phyloP scores from a whole-genome alignment of 257 asterid genomes.

The Solanum rostratum region DNA sequence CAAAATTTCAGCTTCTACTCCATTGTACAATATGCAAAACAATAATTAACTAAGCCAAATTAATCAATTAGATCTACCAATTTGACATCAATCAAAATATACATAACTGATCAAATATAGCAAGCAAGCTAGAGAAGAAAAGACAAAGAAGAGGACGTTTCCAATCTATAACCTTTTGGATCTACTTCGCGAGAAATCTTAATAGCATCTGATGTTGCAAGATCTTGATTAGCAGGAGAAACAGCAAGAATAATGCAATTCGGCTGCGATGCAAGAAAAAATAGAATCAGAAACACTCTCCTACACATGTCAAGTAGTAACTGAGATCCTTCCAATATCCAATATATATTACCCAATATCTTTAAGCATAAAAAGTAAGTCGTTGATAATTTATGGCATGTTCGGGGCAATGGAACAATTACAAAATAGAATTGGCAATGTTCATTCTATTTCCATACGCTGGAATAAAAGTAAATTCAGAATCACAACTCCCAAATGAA shows the following conservation, averaged over 20 bases:
- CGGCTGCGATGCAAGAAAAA: constrained; percentile 8
- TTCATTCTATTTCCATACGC: background rate
- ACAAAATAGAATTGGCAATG: background rate
- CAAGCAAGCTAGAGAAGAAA: background rate
- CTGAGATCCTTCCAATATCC: background rate
- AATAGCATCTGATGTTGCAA: constrained; percentile 23
- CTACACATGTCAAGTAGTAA: background rate
- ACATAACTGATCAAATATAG: background rate
- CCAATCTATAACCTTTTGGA: constrained; percentile 10
- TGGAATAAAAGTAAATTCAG: background rate
- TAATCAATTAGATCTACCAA: background rate
- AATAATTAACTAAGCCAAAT: background rate
- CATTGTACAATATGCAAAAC: background rate
- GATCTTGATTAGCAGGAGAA: constrained; percentile 24
- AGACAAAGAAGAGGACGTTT: background rate
- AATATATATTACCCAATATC: background rate
- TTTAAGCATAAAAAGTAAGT: background rate
- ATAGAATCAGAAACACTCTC: background rate
- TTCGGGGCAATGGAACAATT: background rate
- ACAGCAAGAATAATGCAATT: constrained; percentile 21
- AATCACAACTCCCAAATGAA: background rate
- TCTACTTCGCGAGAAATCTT: constrained; percentile 24
- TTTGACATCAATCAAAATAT: background rate
- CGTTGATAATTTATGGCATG: background rate
- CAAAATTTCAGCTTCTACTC: background rate